Conservation (phyloP, 768 basidiomycete genomes). For the Roridomyces roridus region DNA sequence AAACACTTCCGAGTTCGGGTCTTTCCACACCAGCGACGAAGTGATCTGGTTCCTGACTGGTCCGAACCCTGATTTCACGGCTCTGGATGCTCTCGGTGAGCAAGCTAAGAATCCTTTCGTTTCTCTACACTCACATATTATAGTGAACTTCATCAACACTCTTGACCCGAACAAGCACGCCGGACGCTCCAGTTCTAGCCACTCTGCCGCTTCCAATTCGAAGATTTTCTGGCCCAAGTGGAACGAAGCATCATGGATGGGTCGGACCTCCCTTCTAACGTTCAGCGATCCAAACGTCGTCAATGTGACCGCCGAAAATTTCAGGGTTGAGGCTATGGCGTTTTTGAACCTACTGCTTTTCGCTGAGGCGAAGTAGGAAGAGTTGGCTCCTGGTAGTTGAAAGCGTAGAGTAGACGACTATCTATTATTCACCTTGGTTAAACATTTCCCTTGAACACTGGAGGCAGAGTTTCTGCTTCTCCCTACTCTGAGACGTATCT, state of each 20-base stretch:
- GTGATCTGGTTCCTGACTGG: constrained; percentile 8
- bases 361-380: neutral
- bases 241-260: neutral
- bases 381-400: too few species aligned
- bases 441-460: too few species aligned
- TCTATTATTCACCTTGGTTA: too few species aligned
- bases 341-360: constrained; percentile 7
- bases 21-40: constrained; percentile 6
- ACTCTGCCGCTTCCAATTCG: neutral
- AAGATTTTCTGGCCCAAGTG: constrained; percentile 12
- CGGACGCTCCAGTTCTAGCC: neutral
- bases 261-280: constrained; percentile 1
- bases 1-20: constrained; percentile 8
- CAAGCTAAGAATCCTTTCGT: neutral
- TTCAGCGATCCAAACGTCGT: constrained; percentile 9
- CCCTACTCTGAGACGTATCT: too few species aligned
- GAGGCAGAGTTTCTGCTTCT: too few species aligned
- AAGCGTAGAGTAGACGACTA: too few species aligned
- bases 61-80: neutral
- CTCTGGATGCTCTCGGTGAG: constrained; percentile 12
- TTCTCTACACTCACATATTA: too few species aligned
- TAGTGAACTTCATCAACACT: constrained; percentile 21
- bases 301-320: constrained; percentile 7
- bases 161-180: constrained; percentile 11
- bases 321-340: constrained; percentile 11